These are phyloP conservation scores for Aspergillus sojae DNA, from an alignment of 2,329 filamentous ascomycete species.

Conservation along the genomic window DNA sequence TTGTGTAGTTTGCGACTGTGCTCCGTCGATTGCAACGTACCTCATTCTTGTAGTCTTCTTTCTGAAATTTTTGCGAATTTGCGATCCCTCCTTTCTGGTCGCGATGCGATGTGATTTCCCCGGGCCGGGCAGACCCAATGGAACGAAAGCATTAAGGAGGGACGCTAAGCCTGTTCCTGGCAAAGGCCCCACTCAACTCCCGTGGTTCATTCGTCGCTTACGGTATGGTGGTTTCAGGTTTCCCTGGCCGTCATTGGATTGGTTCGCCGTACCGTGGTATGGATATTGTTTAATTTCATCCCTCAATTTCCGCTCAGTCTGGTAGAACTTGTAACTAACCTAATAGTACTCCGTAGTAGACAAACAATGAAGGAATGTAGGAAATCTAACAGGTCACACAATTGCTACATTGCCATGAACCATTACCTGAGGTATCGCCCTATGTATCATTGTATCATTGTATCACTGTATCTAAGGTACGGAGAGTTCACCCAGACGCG, in stretches of 20 bases:
- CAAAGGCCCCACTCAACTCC: slow-evolving; percentile 15
- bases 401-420: no score
- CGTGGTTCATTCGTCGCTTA: slow-evolving; percentile 10
- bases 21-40: no score
- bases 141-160: neutral
- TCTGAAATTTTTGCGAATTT: neutral
- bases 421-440: no score
- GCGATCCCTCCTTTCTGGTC: neutral
- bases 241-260: neutral
- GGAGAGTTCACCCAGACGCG: neutral
- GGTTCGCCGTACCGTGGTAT: neutral
- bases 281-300: neutral
- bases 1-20: no score
- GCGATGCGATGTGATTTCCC: neutral
- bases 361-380: no score
- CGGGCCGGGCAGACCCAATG: neutral
- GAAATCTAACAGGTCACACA: neutral
- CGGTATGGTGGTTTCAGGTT: slow-evolving; percentile 1
- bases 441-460: no score
- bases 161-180: slow-evolving; percentile 38
- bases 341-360: no score
- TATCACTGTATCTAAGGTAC: neutral
- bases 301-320: neutral
- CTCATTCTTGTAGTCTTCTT: neutral
- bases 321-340: no score